Conservation (phyloP, 139 green algal genomes). For the Asterochloris sp. region DNA sequence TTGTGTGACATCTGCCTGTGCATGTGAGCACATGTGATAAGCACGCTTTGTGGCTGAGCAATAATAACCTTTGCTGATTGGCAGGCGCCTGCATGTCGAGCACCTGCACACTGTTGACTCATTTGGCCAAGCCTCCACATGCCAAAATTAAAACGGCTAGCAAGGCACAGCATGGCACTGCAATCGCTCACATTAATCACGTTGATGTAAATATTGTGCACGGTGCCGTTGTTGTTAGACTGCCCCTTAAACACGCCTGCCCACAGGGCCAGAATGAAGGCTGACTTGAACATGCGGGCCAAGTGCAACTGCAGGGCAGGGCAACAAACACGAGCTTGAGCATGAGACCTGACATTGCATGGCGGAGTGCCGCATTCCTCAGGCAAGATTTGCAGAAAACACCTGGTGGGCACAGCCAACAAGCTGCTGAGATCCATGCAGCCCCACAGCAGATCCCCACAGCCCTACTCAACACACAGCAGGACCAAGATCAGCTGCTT, state of each 20-base stretch:
- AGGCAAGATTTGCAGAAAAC: not conserved
- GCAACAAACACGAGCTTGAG: no score
- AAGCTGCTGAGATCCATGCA: not conserved
- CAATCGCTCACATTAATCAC: conserved; percentile 26
- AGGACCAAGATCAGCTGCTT: not conserved
- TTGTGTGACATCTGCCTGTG: no score
- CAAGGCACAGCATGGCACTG: no score
- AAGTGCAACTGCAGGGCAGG: conserved; percentile 11
- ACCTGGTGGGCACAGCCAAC: not conserved
- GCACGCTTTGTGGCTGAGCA: no score
- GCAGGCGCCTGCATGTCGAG: no score
- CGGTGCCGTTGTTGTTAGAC: conserved; percentile 5
- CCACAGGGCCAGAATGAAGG: conserved; percentile 20
- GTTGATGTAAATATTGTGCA: conserved; percentile 15
- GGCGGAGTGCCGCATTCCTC: not conserved
- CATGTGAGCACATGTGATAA: no score
- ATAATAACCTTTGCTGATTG: no score
- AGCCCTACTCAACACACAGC: no score
- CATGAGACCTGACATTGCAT: not conserved
- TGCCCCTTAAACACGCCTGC: conserved; percentile 19
- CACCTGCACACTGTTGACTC: no score
- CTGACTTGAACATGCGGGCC: conserved; percentile 6
- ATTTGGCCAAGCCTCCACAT: no score
- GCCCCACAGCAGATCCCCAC: not conserved
- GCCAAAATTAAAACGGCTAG: no score